These are phyloP conservation scores for Cercophora newfieldiana DNA, from an alignment of 495 filamentous ascomycete genomes.

Conservation along the genomic window DNA sequence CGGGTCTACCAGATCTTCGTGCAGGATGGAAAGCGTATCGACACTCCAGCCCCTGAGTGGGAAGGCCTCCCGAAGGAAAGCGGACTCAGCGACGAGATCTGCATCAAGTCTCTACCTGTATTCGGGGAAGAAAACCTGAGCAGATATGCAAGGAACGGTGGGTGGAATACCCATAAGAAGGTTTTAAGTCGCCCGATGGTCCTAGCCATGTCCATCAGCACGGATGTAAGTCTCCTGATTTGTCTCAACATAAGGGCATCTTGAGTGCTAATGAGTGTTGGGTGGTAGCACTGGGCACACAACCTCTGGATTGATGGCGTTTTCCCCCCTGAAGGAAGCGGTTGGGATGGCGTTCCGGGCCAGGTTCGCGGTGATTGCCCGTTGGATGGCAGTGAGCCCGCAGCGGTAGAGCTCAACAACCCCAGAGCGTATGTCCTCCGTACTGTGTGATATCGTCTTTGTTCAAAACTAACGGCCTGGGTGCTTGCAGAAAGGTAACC, in stretches of 20 bases:
- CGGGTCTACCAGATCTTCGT: slow-evolving; percentile 60
- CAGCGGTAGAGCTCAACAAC: not conserved
- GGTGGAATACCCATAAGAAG: slow-evolving; percentile 52
- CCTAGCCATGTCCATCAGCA: slow-evolving; percentile 70
- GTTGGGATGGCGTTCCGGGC: not conserved
- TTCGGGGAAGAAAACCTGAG: slow-evolving; percentile 28
- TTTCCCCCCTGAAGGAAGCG: not conserved
- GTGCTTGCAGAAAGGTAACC: slow-evolving; percentile 35
- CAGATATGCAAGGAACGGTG: slow-evolving; percentile 58
- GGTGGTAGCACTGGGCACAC: not conserved
- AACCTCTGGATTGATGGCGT: not conserved
- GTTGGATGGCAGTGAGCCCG: not conserved
- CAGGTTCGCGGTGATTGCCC: not conserved
- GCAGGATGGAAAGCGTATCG: slow-evolving; percentile 52
- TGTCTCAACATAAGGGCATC: not conserved
- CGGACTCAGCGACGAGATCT: not conserved
- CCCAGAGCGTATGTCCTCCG: not conserved
- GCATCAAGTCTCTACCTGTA: not conserved
- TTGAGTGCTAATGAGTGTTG: not conserved
- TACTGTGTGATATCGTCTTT: not conserved
- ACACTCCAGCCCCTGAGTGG: not conserved
- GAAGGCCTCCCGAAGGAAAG: not conserved
- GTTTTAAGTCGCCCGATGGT: slow-evolving; percentile 62
- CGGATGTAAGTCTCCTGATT: slow-evolving; percentile 45
- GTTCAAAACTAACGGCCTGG: no score